Evolutionary conservation across 768 basidiomycete genomes (phyloP).

Genomic region (Suillus bovinus): DNA sequence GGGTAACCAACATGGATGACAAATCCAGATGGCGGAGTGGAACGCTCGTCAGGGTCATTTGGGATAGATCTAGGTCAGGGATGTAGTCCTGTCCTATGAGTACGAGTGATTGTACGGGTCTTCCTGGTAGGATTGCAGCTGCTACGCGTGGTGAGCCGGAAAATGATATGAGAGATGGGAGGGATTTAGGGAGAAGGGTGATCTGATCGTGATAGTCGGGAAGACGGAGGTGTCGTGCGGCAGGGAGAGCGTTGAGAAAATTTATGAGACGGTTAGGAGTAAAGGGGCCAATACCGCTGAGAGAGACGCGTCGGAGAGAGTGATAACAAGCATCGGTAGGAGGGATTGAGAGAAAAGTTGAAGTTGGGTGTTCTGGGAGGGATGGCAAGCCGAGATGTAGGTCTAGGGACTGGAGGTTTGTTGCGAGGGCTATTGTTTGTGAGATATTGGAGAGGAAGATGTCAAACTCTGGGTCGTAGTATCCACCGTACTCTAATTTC

Average conservation of each 20-base stretch:
- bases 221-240: conserved; percentile 47
- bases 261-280: conserved; percentile 32
- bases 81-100: conserved; percentile 60
- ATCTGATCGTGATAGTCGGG: conserved; percentile 47
- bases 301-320: conserved; percentile 42
- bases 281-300: conserved; percentile 45
- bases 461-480: conserved; percentile 33
- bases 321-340: conserved; percentile 42
- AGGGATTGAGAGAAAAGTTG: conserved; percentile 39
- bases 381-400: conserved; percentile 45
- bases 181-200: conserved; percentile 40
- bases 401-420: conserved; percentile 54
- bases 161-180: conserved; percentile 54
- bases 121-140: conserved; percentile 57
- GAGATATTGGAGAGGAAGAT: conserved; percentile 42
- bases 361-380: conserved; percentile 52
- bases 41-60: conserved; percentile 47
- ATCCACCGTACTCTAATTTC: conserved; percentile 42
- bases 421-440: conserved; percentile 36
- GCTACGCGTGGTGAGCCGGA: conserved; percentile 62
- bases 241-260: conserved; percentile 44
- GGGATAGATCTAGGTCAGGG: conserved; percentile 50
- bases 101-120: conserved; percentile 56
- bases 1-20: conserved; percentile 59
- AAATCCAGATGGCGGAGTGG: conserved; percentile 59